Evolutionary conservation across 345 rosid genomes (phyloP).

Genomic region (Melaleuca alternifolia): DNA sequence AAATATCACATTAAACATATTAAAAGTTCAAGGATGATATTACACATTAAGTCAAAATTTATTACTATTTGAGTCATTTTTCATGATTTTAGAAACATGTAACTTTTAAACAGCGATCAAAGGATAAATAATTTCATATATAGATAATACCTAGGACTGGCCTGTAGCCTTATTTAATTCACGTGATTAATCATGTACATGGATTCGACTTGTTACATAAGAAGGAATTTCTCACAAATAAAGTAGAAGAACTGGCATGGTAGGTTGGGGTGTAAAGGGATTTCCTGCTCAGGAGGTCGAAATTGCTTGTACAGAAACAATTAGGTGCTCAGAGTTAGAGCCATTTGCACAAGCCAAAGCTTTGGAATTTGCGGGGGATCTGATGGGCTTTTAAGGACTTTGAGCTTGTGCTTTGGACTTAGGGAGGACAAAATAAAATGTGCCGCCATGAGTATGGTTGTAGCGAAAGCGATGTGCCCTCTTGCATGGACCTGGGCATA

Average conservation of each 20-base stretch:
- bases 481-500: neutral
- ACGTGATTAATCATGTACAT: neutral
- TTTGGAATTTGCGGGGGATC: neutral
- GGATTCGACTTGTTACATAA: neutral
- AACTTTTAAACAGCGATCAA: neutral
- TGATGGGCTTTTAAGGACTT: neutral
- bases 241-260: neutral
- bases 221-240: neutral
- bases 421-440: neutral
- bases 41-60: neutral
- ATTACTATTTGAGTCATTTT: neutral
- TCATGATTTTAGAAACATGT: neutral
- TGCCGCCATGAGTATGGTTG: neutral
- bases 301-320: neutral
- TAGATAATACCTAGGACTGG: neutral
- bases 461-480: neutral
- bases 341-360: neutral
- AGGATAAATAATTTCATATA: neutral
- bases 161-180: neutral
- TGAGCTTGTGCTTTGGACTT: neutral
- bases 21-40: neutral
- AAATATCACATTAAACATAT: neutral
- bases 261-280: neutral
- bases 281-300: neutral
- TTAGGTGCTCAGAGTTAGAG: neutral